Conservation (phyloP, 768 basidiomycete species). For the Gautieria morchelliformis region DNA sequence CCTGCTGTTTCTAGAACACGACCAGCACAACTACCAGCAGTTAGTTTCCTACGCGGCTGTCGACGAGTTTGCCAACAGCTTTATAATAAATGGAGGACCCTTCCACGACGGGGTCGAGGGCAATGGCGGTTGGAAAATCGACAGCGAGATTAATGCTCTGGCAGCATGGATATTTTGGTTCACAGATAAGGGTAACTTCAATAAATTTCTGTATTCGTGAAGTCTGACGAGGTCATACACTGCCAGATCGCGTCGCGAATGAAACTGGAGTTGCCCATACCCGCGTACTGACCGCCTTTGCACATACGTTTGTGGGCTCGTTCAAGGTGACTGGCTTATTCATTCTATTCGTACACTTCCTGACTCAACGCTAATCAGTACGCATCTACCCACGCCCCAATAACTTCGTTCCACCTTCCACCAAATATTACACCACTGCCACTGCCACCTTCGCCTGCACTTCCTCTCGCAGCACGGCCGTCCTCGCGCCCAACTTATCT, state of each 20-base stretch:
- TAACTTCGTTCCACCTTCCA: conserved; percentile 19
- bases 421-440: conserved; percentile 36
- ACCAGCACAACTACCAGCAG: conserved; percentile 52
- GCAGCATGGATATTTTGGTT: conserved; percentile 61
- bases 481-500: conserved; percentile 8
- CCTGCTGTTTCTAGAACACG: conserved; percentile 55
- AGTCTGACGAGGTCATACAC: neutral
- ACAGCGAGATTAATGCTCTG: conserved; percentile 38
- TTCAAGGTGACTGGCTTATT: conserved; percentile 16
- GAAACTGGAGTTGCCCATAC: conserved; percentile 21
- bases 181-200: conserved; percentile 36
- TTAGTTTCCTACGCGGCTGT: conserved; percentile 41
- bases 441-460: conserved; percentile 45
- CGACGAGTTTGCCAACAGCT: conserved; percentile 34
- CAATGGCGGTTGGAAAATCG: conserved; percentile 47
- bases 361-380: neutral
- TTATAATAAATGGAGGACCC: conserved; percentile 27
- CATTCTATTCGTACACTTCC: conserved; percentile 8
- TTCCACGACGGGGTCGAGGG: conserved; percentile 31
- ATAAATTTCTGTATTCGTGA: neutral
- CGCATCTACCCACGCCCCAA: neutral
- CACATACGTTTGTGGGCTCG: conserved; percentile 8
- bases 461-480: conserved; percentile 43
- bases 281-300: conserved; percentile 13
- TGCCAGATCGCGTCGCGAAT: conserved; percentile 17